Base-by-base conservation (phyloP, 2,329 filamentous ascomycete species). In the Trichoderma lentiforme region DNA sequence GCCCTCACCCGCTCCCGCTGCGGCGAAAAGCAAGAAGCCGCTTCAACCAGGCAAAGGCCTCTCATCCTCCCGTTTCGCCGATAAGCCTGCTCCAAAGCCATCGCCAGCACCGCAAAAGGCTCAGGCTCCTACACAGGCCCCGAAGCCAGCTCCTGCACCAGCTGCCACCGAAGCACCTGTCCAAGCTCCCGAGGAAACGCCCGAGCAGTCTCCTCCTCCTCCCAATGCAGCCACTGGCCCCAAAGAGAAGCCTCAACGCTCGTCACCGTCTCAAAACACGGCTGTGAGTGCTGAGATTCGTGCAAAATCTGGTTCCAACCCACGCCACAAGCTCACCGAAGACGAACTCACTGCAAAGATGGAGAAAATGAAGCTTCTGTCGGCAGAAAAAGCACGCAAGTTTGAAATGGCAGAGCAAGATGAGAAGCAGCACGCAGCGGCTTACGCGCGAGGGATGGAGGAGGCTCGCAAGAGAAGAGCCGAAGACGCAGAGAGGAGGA, bases 321-420 rank as follows among this genome's bases (percentile, higher is more conserved):
- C 88, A 28, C 86, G 88, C 12, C 85, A 86, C 28, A 90, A 90
- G 79, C 84, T 89, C 32, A 90, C 88, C 0, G 88, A 91, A 0
- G 80, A 82, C 1, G 86, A 91, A 79, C 84, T 91, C 4, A 83
- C 87, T 0, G 85, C 82, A 73, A 89, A 89, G 77, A 88, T 91
- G 85, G 86, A 87, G 75, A 82, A 87, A 77, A 90, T 89, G 86
- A 88, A 88, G 71, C 83, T 90, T 9, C 78, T 88, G 0, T 83
- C 85, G 0, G 87, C 86, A 0, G 88, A 90, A 78, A 88, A 88
- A 80, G 84, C 86, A 75, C 85, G 87, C 75, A 87, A 87, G 73
- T 89, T 88, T 75, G 86, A 90, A 76, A 85, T 87, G 77, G 87
- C 86, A 1, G 86, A 89, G 78, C 83, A 84, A 73, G 88, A 90